These are phyloP conservation scores for Corynascus novoguineensis DNA, from an alignment of 495 filamentous ascomycete genomes.

Conservation along the genomic window DNA sequence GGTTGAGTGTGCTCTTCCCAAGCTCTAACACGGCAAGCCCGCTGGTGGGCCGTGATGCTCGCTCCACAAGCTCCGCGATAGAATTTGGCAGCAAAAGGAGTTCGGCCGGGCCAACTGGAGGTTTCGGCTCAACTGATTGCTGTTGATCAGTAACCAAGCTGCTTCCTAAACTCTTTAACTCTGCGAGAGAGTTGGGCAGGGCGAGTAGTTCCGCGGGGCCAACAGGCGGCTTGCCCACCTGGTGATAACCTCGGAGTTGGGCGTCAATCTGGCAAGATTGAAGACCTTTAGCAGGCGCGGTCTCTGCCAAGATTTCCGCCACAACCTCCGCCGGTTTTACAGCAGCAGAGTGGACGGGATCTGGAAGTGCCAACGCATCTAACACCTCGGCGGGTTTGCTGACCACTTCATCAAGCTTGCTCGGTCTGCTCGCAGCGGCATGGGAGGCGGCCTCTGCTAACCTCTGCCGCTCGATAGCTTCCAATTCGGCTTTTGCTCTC, in stretches of 20 bases:
- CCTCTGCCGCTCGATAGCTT: conserved; percentile 68
- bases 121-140: background rate
- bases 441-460: conserved; percentile 51
- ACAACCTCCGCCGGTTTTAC: background rate
- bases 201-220: conserved; percentile 28
- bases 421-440: background rate
- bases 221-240: conserved; percentile 20
- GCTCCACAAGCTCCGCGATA: conserved; percentile 16
- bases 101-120: conserved; percentile 30
- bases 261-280: background rate
- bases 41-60: background rate
- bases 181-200: conserved; percentile 22
- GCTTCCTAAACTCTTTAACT: background rate
- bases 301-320: background rate
- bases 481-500: conserved; percentile 74
- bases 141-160: background rate
- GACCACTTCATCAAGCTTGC: background rate
- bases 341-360: background rate
- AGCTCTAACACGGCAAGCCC: background rate
- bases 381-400: background rate
- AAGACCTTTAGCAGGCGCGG: background rate
- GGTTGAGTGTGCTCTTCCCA: background rate
- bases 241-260: no score
- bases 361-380: background rate
- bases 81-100: conserved; percentile 31